Evolutionary conservation across 768 basidiomycete species (phyloP).

Genomic region (Pisolithus microcarpus): DNA sequence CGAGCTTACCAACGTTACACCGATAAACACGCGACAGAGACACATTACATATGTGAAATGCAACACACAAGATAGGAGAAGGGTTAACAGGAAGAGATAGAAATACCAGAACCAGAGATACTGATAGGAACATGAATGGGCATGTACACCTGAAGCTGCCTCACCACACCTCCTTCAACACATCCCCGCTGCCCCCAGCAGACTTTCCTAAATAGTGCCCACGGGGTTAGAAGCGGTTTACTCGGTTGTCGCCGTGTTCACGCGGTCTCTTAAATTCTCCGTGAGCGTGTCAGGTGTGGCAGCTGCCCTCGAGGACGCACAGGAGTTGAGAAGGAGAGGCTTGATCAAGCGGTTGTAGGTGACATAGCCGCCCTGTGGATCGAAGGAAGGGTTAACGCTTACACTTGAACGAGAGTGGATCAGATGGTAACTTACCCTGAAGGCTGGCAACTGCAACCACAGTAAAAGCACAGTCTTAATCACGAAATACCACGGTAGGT

Average conservation of each 20-base stretch:
- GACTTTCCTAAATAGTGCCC: neutral
- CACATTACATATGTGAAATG: too few species aligned
- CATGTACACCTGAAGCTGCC: too few species aligned
- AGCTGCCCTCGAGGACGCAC: slow-evolving; percentile 35
- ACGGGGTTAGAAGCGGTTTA: slow-evolving; percentile 9
- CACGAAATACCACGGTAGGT: slow-evolving; percentile 89
- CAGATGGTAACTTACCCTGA: slow-evolving; percentile 45
- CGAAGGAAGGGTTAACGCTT: neutral
- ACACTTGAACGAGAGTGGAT: neutral
- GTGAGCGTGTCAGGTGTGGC: slow-evolving; percentile 46
- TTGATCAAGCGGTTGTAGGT: slow-evolving; percentile 73
- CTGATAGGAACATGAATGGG: too few species aligned
- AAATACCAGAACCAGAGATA: too few species aligned
- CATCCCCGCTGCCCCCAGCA: too few species aligned
- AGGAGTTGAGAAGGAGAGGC: slow-evolving; percentile 67
- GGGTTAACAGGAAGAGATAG: too few species aligned
- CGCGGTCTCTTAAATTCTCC: slow-evolving; percentile 40
- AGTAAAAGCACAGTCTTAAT: slow-evolving; percentile 88
- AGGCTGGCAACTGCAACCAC: slow-evolving; percentile 84
- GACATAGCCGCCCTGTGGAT: slow-evolving; percentile 72
- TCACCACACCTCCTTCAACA: too few species aligned
- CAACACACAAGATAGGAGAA: too few species aligned
- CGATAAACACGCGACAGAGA: too few species aligned
- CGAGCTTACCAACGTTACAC: too few species aligned
- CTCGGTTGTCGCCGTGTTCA: slow-evolving; percentile 33